Evolutionary conservation across 2,329 filamentous ascomycete genomes (phyloP).

Genomic region (Sclerotinia nivalis): DNA sequence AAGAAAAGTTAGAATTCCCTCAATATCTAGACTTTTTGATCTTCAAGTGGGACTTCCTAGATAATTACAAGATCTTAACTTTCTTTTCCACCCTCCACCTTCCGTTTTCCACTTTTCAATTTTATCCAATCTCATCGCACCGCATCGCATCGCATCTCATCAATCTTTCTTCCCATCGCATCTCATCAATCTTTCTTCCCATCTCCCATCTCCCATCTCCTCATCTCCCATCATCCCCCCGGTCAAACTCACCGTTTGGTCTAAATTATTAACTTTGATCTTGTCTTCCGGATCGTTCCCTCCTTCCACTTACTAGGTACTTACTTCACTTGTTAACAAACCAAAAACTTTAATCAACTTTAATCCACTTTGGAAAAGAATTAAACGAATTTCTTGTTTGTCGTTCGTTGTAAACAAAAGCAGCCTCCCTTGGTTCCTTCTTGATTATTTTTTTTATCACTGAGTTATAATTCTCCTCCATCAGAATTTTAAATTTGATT

Average conservation of each 20-base stretch:
- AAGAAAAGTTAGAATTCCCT: neutral
- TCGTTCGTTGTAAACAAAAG: neutral
- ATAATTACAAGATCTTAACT: no score
- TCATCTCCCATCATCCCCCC: no score
- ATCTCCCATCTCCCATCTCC: no score
- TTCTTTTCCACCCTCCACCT: no score
- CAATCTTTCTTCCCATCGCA: slow-evolving; percentile 2
- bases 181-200: neutral
- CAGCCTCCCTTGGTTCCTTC: neutral
- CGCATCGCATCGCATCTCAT: neutral
- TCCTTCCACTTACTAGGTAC: no score
- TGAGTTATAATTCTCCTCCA: neutral
- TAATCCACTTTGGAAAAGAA: no score
- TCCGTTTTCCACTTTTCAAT: neutral
- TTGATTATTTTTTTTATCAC: neutral
- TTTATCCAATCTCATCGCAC: neutral
- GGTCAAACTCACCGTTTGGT: no score
- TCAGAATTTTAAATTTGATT: neutral
- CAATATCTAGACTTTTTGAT: neutral
- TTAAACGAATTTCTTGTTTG: no score
- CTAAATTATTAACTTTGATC: no score
- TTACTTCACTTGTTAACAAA: no score
- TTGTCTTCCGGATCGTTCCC: no score
- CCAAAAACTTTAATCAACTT: no score
- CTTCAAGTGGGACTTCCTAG: neutral